Conservation (phyloP, 345 rosid species). For the Ceriops tagal region DNA sequence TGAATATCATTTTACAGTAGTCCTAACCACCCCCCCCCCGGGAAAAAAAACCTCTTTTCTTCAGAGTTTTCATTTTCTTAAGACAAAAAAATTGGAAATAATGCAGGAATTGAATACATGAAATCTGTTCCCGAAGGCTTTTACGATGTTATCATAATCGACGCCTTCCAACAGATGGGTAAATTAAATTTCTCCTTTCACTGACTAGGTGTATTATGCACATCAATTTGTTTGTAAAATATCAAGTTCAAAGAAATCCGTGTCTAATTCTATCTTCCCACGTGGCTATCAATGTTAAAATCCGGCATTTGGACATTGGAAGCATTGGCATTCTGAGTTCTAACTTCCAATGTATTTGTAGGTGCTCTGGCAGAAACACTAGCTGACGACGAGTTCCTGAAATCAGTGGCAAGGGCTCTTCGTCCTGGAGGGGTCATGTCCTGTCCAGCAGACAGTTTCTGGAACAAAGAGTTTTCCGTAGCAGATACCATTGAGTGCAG, state of each 20-base stretch:
- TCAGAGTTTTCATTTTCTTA: no score
- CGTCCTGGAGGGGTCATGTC: constrained; percentile 25
- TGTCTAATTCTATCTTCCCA: background rate
- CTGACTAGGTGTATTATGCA: no score
- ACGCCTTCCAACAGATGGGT: constrained; percentile 29
- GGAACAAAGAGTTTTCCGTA: constrained; percentile 19
- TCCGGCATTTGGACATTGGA: no score
- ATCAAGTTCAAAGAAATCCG: no score
- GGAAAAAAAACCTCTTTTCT: no score
- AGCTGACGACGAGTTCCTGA: constrained; percentile 14
- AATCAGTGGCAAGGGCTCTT: constrained; percentile 18
- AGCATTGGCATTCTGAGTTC: no score
- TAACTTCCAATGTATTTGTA: background rate
- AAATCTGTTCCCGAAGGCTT: constrained; percentile 18
- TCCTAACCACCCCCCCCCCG: no score
- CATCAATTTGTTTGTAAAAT: no score
- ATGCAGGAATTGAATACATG: constrained; percentile 20
- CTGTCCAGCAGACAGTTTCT: constrained; percentile 19
- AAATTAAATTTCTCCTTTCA: background rate
- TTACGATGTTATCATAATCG: constrained; percentile 28
- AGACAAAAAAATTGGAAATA: no score
- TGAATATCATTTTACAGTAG: no score
- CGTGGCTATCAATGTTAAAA: no score
- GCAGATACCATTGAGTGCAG: constrained; percentile 12
- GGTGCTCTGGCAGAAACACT: constrained; percentile 15